Evolutionary conservation across 768 basidiomycete genomes (phyloP).

Genomic region (Phallus indusiatus): DNA sequence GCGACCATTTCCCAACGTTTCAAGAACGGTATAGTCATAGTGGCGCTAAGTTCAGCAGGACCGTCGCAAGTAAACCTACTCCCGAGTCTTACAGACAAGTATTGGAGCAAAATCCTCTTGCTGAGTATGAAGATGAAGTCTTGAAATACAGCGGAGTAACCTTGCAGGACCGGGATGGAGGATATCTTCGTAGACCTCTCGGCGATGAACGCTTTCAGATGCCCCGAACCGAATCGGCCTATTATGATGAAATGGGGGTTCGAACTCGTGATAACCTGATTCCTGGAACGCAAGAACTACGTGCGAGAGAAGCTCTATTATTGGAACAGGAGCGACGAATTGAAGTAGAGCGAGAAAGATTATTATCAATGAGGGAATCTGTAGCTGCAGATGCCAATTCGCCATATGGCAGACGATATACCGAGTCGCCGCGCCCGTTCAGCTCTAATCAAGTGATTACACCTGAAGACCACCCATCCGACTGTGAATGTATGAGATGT

Average conservation of each 20-base stretch:
- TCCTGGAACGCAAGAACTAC: conserved; percentile 45
- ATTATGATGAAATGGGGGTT: conserved; percentile 22
- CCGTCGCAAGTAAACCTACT: not conserved
- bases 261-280: conserved; percentile 26
- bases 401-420: not conserved
- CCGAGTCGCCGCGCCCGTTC: not conserved
- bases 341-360: conserved; percentile 42
- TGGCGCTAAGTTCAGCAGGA: not conserved
- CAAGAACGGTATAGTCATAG: not conserved
- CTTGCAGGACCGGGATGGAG: conserved; percentile 2
- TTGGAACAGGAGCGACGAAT: conserved; percentile 44
- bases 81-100: not conserved
- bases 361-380: conserved; percentile 27
- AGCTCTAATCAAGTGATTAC: not conserved
- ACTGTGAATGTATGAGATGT: not conserved
- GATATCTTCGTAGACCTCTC: conserved; percentile 12
- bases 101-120: not conserved
- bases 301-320: conserved; percentile 45
- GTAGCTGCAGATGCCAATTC: conserved; percentile 19
- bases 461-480: conserved; percentile 8
- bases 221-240: conserved; percentile 15
- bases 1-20: conserved; percentile 6
- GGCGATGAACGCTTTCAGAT: conserved; percentile 16
- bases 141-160: not conserved
- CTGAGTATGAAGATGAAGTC: not conserved